Evolutionary conservation across 257 asterid genomes (phyloP).

Genomic region (Capsicum chinense): DNA sequence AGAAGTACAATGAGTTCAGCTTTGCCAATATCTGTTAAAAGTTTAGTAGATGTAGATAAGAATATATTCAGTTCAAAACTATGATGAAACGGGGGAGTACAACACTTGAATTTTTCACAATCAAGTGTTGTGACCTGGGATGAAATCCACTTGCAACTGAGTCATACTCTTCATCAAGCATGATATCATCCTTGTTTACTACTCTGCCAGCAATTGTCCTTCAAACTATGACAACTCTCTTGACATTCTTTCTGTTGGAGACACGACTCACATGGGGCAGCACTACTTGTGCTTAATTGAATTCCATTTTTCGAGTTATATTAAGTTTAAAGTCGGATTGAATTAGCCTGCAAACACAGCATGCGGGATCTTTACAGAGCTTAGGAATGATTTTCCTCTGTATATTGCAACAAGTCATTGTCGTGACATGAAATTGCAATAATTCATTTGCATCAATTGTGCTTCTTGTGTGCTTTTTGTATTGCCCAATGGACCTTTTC

Average conservation of each 20-base stretch:
- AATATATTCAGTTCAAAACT: conserved; percentile 27
- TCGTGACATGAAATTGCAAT: conserved; percentile 44
- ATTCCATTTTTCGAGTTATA: conserved; percentile 42
- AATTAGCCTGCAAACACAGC: conserved; percentile 40
- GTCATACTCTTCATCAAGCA: conserved; percentile 26
- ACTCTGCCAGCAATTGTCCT: conserved; percentile 39
- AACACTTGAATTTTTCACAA: conserved; percentile 40
- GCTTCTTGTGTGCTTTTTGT: conserved; percentile 37
- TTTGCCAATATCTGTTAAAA: no score
- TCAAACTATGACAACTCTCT: conserved; percentile 38
- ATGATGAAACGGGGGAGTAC: conserved; percentile 41
- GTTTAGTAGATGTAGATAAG: no score
- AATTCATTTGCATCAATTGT: conserved; percentile 43
- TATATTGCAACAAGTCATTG: conserved; percentile 40
- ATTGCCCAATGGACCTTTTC: conserved; percentile 28
- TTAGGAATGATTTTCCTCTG: background rate
- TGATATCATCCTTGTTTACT: conserved; percentile 21
- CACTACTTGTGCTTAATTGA: conserved; percentile 36
- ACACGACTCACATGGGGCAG: conserved; percentile 7
- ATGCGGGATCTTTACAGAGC: conserved; percentile 30
- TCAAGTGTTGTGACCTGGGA: conserved; percentile 12
- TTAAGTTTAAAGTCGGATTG: conserved; percentile 38
- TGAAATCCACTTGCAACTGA: conserved; percentile 30
- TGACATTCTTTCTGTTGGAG: conserved; percentile 22
- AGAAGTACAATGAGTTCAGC: no score